phyloP scores from a whole-genome alignment of 495 filamentous ascomycete species.

The Aspergillus heteromorphus region DNA sequence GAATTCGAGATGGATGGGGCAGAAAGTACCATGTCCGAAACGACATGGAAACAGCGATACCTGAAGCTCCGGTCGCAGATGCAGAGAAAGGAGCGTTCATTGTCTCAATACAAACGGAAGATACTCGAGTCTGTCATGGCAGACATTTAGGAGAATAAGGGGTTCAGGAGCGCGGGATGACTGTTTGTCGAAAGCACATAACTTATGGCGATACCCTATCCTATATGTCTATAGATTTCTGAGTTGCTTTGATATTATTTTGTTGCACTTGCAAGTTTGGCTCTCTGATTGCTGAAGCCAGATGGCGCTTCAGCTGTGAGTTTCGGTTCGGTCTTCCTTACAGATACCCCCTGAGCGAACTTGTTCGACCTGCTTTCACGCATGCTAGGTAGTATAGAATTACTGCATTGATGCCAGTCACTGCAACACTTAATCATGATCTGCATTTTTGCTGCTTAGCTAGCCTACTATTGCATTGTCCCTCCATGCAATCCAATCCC shows the following conservation, averaged over 20 bases:
- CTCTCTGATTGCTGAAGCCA: constrained; percentile 1
- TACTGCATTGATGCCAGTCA: neutral
- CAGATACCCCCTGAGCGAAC: constrained; percentile 22
- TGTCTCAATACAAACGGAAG: constrained; percentile 47
- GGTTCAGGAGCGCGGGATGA: too few species aligned
- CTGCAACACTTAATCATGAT: too few species aligned
- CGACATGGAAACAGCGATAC: constrained; percentile 42
- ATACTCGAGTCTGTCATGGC: constrained; percentile 55
- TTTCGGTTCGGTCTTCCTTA: constrained; percentile 10
- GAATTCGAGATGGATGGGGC: constrained; percentile 30
- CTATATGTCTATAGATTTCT: neutral
- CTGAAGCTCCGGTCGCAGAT: constrained; percentile 44
- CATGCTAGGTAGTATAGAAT: neutral
- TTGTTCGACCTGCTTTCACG: constrained; percentile 1
- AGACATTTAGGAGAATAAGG: constrained; percentile 27
- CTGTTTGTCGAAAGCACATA: neutral
- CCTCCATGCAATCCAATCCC: too few species aligned
- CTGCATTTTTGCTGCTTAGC: too few species aligned
- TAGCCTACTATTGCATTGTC: too few species aligned
- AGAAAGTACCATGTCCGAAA: constrained; percentile 22
- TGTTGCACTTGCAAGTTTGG: constrained; percentile 12
- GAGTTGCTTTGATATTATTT: constrained; percentile 5
- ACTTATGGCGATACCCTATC: neutral
- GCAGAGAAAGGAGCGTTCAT: constrained; percentile 45
- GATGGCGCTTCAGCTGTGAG: neutral